These are phyloP conservation scores for Sophora flavescens DNA, from an alignment of 306 rosid species.

Conservation along the genomic window DNA sequence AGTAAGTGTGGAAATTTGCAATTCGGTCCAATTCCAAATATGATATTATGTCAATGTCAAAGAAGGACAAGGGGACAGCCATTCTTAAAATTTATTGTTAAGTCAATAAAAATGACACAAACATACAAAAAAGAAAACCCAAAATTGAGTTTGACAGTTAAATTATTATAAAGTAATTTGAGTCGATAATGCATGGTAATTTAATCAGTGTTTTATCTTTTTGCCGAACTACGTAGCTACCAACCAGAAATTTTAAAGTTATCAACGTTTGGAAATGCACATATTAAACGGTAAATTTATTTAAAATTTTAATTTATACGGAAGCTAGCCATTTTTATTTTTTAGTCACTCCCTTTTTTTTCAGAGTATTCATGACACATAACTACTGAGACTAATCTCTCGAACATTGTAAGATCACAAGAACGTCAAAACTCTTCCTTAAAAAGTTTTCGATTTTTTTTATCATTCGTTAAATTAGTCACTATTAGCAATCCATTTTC, in stretches of 20 bases:
- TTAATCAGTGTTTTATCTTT: background rate
- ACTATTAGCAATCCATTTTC: too few relatives aligned
- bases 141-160: background rate
- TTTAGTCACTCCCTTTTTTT: too few relatives aligned
- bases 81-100: background rate
- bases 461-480: too few relatives aligned
- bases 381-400: too few relatives aligned
- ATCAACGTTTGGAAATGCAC: background rate
- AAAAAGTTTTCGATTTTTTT: too few relatives aligned
- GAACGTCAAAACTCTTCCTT: too few relatives aligned
- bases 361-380: too few relatives aligned
- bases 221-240: background rate
- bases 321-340: too few relatives aligned
- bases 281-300: background rate
- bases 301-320: too few relatives aligned
- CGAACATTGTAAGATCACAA: too few relatives aligned
- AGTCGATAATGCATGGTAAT: background rate
- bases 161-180: background rate
- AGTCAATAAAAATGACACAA: conserved; percentile 5
- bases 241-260: background rate
- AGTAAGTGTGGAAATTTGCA: background rate
- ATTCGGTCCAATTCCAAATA: too few relatives aligned
- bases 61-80: background rate
- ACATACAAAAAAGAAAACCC: background rate
- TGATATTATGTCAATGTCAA: background rate